Evolutionary conservation across 345 rosid species (phyloP).

Genomic region (Psidium guajava): DNA sequence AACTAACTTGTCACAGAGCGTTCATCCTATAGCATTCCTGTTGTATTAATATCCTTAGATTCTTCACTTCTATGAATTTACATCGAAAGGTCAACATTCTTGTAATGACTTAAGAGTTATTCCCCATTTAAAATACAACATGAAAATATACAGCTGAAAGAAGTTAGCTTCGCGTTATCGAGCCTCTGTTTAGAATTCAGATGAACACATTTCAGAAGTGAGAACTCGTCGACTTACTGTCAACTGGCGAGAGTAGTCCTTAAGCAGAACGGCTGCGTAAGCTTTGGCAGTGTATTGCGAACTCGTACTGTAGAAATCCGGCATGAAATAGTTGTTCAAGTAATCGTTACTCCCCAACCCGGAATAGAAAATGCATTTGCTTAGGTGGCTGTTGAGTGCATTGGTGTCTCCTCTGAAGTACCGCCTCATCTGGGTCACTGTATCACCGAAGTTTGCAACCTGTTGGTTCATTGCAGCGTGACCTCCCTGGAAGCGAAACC

Average conservation of each 20-base stretch:
- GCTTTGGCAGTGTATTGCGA: slow-evolving; percentile 39
- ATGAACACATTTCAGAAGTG: background rate
- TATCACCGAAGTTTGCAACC: slow-evolving; percentile 22
- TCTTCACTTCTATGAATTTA: background rate
- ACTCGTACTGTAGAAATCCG: slow-evolving; percentile 54
- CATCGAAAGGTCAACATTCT: background rate
- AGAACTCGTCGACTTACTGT: slow-evolving; percentile 22
- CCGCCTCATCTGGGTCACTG: slow-evolving; percentile 47
- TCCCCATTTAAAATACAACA: background rate
- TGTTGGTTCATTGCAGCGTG: slow-evolving; percentile 78
- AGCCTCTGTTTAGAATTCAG: background rate
- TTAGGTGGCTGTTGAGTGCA: slow-evolving; percentile 36
- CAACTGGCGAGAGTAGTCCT: slow-evolving; percentile 58
- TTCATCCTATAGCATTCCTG: background rate
- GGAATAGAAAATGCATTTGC: slow-evolving; percentile 57
- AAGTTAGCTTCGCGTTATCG: background rate
- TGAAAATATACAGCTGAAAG: background rate
- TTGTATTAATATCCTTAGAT: background rate
- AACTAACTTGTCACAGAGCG: background rate
- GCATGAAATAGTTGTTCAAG: slow-evolving; percentile 85
- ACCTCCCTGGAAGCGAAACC: slow-evolving; percentile 32
- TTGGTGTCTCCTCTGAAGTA: slow-evolving; percentile 50
- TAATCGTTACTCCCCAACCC: slow-evolving; percentile 95
- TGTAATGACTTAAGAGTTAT: background rate
- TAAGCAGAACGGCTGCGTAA: slow-evolving; percentile 56